Evolutionary conservation across 2,329 filamentous ascomycete genomes (phyloP), one percentile per base, ranked within the genome.

Genomic region (Colletotrichum australisinense): DNA sequence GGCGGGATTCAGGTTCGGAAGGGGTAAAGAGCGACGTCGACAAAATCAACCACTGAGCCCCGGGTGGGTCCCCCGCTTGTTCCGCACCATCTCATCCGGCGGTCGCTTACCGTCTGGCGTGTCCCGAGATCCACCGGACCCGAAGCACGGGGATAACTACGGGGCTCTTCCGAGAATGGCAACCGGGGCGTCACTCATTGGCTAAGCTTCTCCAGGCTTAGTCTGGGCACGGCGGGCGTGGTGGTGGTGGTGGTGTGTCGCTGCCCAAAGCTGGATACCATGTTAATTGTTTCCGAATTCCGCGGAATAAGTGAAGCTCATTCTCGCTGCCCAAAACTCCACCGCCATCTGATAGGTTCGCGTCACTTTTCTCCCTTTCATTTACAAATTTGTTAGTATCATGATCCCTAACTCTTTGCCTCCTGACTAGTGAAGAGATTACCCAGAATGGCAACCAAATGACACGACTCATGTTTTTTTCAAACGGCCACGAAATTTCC

Each of bases 121-220:
- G 32, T 14, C n/a, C 42, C 62, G 46, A 53, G 9, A 26, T 53
- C 19, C 22, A 24, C 46, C 56, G 65, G 55, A 22, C 26, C 30
- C 42, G 57, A n/a, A 5, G 8, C 19, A 59, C 22, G 22, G 42
- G 42, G 28, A 22, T 30, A 46, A 11, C 14, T 38, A 26, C 53
- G 32, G 60, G 11, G 30, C 46, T 56, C 32, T 70, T 56, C 70
- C 67, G 60, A 70, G 67, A 73, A 70, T 38, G 60, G 70, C 14
- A 65, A 65, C 56, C 59, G 56, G 55, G 32, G 24, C 49, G 53
- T 19, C 60, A 49, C 22, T 63, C 52, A 73, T 73, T 73, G 70
- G 70, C 49, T 65, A 38, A 19, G 12, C 59, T 49, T 14, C 26
- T 28, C n/a, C 11, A 12, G 22, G 11, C 22, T 6, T 56, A 16